These are phyloP conservation scores for Haplosporangium sp. DNA, from an alignment of 371 early-diverging fungal genomes.

Conservation along the genomic window DNA sequence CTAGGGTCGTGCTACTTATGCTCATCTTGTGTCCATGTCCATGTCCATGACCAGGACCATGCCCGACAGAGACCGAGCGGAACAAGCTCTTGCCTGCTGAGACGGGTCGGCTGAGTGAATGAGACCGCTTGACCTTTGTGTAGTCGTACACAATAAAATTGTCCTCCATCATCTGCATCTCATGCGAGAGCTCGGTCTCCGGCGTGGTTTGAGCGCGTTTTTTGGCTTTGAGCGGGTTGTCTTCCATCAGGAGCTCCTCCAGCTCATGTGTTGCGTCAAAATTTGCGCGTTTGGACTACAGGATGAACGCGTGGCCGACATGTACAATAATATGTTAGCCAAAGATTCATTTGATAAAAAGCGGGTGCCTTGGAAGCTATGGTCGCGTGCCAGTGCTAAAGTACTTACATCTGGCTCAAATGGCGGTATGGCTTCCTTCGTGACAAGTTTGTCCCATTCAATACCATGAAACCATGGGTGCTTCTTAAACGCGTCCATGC, in stretches of 20 bases:
- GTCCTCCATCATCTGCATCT: constrained; percentile 72
- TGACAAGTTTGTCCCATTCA: constrained; percentile 68
- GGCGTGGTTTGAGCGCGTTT: constrained; percentile 54
- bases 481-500: constrained; percentile 63
- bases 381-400: no score
- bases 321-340: not conserved
- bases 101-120: constrained; percentile 10
- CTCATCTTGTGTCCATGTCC: constrained; percentile 19
- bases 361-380: no score
- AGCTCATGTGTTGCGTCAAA: constrained; percentile 96
- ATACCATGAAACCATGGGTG: constrained; percentile 73
- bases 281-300: constrained; percentile 73
- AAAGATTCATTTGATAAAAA: not conserved
- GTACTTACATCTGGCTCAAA: constrained; percentile 69
- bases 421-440: constrained; percentile 68
- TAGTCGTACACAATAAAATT: constrained; percentile 72
- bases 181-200: constrained; percentile 56
- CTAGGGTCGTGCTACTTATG: constrained; percentile 30
- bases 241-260: constrained; percentile 91
- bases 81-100: constrained; percentile 11
- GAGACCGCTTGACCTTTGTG: constrained; percentile 58
- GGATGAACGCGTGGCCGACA: not conserved
- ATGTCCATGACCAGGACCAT: constrained; percentile 1
- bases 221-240: constrained; percentile 74
- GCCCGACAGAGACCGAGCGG: constrained; percentile 11